These are phyloP conservation scores for Ruellia speciosa DNA, from an alignment of 305 asterid species.

Conservation along the genomic window DNA sequence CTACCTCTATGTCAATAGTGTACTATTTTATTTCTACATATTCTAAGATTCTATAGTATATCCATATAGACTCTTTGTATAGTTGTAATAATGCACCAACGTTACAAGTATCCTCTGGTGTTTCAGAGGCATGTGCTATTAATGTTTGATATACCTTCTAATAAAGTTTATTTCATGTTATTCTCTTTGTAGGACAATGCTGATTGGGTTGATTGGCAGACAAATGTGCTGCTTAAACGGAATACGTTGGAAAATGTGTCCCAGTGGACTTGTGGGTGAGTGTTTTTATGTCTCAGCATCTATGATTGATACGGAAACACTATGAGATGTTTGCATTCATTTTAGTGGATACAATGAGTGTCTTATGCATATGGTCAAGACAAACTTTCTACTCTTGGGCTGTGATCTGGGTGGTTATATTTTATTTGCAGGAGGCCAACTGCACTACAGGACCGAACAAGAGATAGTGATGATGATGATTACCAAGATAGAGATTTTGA, in stretches of 20 bases:
- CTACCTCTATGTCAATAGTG: background rate
- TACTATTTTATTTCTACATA: no score
- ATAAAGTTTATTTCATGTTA: conserved; percentile 11
- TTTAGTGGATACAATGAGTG: no score
- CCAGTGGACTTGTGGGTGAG: conserved; percentile 98
- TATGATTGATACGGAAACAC: conserved; percentile 6
- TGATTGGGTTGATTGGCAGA: conserved; percentile 90
- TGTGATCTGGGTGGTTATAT: background rate
- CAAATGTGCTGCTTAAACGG: conserved; percentile 68
- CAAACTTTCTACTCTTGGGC: background rate
- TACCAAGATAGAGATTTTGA: conserved; percentile 93
- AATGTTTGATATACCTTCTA: conserved; percentile 14
- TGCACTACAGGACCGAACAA: conserved; percentile 63
- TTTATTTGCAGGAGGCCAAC: conserved; percentile 83
- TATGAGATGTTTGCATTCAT: no score
- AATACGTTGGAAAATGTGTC: conserved; percentile 72
- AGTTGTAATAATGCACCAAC: background rate
- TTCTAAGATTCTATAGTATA: background rate
- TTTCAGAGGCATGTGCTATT: conserved; percentile 7
- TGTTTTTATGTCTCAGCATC: conserved; percentile 19
- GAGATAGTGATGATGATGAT: conserved; percentile 92
- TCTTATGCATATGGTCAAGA: conserved; percentile 7
- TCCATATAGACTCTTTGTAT: conserved; percentile 1
- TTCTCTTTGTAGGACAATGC: conserved; percentile 50
- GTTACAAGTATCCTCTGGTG: background rate